A percentile compares a stretch with the other conserved stretches of the same genome.
These are phyloP conservation scores for Phytopythium mirpurense DNA, from an alignment of 352 stramenopile species.

Conservation along the genomic window DNA sequence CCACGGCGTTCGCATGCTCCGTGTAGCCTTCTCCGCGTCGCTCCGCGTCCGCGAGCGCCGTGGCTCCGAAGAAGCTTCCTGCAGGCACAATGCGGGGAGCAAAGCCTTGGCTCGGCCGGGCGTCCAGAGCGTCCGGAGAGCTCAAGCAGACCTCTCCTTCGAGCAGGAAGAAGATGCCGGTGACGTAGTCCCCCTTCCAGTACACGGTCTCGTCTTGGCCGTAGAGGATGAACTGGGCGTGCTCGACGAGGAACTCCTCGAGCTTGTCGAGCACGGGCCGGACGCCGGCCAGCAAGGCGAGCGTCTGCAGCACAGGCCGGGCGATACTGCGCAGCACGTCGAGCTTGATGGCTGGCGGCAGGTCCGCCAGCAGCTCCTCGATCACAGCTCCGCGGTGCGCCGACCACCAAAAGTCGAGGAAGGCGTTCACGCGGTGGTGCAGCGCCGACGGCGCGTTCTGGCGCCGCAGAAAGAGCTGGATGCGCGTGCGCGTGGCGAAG, in stretches of 20 bases:
- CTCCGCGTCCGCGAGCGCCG: conserved; percentile 20
- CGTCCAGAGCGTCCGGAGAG: conserved; percentile 6
- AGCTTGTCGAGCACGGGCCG: conserved; percentile 23
- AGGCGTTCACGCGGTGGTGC: conserved; percentile 48
- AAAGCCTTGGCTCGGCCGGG: conserved; percentile 1
- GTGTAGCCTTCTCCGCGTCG: conserved; percentile 41
- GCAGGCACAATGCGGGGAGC: conserved; percentile 24
- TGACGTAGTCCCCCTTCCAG: conserved; percentile 44
- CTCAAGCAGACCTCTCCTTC: conserved; percentile 47
- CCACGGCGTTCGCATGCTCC: conserved; percentile 46
- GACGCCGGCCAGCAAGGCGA: conserved; percentile 28
- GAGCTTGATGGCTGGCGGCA: conserved; percentile 37
- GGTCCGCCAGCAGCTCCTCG: conserved; percentile 38
- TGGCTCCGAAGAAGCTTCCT: conserved; percentile 46
- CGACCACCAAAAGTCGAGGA: conserved; percentile 70
- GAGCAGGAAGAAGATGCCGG: conserved; percentile 51
- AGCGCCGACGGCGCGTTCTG: conserved; percentile 43
- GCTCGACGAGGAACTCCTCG: conserved; percentile 41
- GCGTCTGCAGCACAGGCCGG: conserved; percentile 34
- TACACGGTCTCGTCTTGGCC: conserved; percentile 58
- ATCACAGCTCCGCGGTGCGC: conserved; percentile 46
- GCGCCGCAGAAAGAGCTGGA: conserved; percentile 45
- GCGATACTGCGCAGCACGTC: conserved; percentile 46
- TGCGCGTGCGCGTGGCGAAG: conserved; percentile 36
- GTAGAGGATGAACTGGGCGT: conserved; percentile 47